Evolutionary conservation across 2,329 filamentous ascomycete species (phyloP), one percentile per base, ranked within the genome.

Genomic region (Botrytis byssoidea): DNA sequence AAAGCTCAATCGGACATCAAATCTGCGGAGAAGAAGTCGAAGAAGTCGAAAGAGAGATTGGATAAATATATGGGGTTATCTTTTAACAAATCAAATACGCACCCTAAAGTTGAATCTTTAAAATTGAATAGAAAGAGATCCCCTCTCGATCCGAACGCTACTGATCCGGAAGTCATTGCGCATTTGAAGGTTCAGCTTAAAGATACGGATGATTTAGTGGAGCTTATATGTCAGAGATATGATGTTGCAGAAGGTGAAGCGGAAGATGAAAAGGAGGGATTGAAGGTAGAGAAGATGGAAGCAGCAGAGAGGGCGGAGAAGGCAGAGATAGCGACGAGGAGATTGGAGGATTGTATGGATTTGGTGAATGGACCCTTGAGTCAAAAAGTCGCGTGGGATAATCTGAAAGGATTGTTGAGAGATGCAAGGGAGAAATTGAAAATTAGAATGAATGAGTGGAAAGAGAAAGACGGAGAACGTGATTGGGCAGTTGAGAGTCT

Each of bases 321-420:
- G 20, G 44, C 44, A 7, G 61, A 72, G 29, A n/a, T 35, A n/a
- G 70, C 46, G 14, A 44, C n/a, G 46, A 55, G 10, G n/a, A 65
- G 70, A 55, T 42, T 72, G 29, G 70, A 72, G 29, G 61, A 67
- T 10, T 72, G 70, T 35, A 72, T 72, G 70, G 70, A 72, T n/a
- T n/a, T 72, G 46, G 70, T 72, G 2, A 29, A 59, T 67, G 70
- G 70, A 10, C 70, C 70, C 4, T 55, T 67, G 16, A 14, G 35
- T 20, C 70, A 72, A 51, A 72, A 59, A 22, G 60, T 59, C 16
- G 70, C 48, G 12, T 67, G 35, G 20, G 29, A 67, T 16, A 72
- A 67, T 57, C 9, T 72, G 3, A 72, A 72, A 6, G 22, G 7
- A 5, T 5, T 72, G 8, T 42, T 66, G 37, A 25, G 4, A 12